Evolutionary conservation across 371 early-diverging fungal species (phyloP).

Genomic region (Syncephalis fuscata): DNA sequence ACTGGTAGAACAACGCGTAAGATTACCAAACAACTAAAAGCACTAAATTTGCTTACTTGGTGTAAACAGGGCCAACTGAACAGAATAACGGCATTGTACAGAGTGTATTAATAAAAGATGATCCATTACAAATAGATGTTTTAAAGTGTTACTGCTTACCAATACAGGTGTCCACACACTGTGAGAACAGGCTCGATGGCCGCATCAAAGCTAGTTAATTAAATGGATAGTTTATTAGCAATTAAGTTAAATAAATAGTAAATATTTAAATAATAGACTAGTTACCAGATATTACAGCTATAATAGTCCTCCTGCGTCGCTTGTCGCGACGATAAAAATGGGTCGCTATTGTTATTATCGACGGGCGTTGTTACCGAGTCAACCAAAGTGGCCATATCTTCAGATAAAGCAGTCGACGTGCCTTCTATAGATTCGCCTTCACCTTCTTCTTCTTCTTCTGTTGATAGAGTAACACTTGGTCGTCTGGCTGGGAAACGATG

Average conservation of each 20-base stretch:
- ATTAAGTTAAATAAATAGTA: neutral
- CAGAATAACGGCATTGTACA: neutral
- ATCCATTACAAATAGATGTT: neutral
- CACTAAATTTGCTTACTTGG: conserved; percentile 12
- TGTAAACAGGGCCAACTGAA: conserved; percentile 49
- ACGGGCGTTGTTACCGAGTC: too few species aligned
- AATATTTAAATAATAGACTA: neutral
- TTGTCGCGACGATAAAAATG: too few species aligned
- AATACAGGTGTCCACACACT: conserved; percentile 55
- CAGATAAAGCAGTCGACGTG: too few species aligned
- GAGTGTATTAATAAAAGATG: neutral
- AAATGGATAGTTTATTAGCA: neutral
- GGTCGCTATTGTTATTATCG: too few species aligned
- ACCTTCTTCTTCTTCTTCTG: too few species aligned
- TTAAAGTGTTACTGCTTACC: conserved; percentile 26
- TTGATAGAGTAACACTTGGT: too few species aligned
- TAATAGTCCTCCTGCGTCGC: neutral
- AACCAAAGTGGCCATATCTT: too few species aligned
- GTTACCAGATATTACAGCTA: neutral
- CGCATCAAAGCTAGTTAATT: conserved; percentile 36
- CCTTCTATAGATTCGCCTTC: too few species aligned
- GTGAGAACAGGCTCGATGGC: conserved; percentile 53
- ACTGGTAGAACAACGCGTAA: conserved; percentile 9
- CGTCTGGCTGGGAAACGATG: too few species aligned
- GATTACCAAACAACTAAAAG: neutral